Base-by-base conservation (phyloP, 1,139 yeast species). In the Blastobotrys malaysiensis region DNA sequence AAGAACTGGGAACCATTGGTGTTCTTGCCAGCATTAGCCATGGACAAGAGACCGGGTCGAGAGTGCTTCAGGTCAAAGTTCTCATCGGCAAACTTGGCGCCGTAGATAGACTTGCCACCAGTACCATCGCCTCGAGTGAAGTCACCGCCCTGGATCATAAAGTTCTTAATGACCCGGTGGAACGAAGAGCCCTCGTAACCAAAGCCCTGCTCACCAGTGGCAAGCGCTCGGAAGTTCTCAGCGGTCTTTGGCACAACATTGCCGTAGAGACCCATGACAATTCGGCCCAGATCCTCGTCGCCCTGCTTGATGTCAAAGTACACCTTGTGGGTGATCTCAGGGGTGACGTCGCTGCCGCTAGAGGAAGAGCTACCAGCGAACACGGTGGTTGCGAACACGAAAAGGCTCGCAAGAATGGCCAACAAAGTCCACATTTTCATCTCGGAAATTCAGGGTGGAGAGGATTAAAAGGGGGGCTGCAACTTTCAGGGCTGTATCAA, bases 141-240 rank as follows among this genome's bases (percentile, higher is more conserved):
- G 75, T 90, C 97, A 77, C 97, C 97, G 74, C 97, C 97, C 78
- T 90, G 97, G 73, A 90, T 81, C 97, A 90, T 90, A 77, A 90
- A 90, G 68, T 86, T 81, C 68, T 95, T 93, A 68, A 90, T 90
- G 63, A 90, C 91, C 76, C 97, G 84, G 83, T 90, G 97, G 90
- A 90, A 90, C 62, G 82, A 77, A 31, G 95, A 87, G 64, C 81
- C 82, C 70, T 86, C 84, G 82, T 86, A 88, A 62, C 96, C 96
- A 61, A 74, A 84, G 55, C 91, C 90, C 77, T 84, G 82, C 75
- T 85, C 90, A 63, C 90, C 90, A 59, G 90, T 84, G 71, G 83
- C 77, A 68, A 85, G 76, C 60, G 88, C 88, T 72, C 74, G 70
- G 67, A 73, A 73, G 66, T 91, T 91, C 75, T 88, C 96, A 60